These are phyloP conservation scores for Xylariaceae sp. DNA, from an alignment of 2,329 filamentous ascomycete genomes.

Conservation along the genomic window DNA sequence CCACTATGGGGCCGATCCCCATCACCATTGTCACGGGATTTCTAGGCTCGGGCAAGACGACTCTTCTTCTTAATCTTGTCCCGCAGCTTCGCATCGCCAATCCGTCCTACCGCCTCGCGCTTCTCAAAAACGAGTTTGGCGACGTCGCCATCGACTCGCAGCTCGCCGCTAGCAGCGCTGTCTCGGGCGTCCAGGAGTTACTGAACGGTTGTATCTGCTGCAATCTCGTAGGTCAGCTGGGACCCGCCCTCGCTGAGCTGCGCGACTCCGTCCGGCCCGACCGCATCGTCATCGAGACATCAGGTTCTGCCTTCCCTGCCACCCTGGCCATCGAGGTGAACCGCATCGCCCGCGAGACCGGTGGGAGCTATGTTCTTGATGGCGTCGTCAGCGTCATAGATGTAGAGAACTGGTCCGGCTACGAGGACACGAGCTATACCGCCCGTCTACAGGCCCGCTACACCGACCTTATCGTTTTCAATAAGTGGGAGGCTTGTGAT, in stretches of 20 bases:
- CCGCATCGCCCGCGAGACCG: constrained; percentile 65
- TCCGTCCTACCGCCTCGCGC: constrained; percentile 76
- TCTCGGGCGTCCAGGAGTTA: constrained; percentile 86
- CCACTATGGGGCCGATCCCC: constrained; percentile 64
- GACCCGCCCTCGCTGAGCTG: constrained; percentile 73
- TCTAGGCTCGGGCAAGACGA: constrained; percentile 93
- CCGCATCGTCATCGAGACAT: constrained; percentile 91
- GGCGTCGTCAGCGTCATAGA: constrained; percentile 88
- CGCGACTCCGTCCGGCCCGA: constrained; percentile 59
- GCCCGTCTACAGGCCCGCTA: constrained; percentile 84
- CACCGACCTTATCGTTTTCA: constrained; percentile 86
- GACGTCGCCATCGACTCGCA: constrained; percentile 91
- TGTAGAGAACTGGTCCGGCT: constrained; percentile 91
- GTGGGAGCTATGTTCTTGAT: constrained; percentile 67
- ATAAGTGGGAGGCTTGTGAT: constrained; percentile 80
- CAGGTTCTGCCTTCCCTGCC: constrained; percentile 80
- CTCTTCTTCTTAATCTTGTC: constrained; percentile 87
- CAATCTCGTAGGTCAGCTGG: constrained; percentile 90
- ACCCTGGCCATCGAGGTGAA: constrained; percentile 91
- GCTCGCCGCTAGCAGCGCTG: constrained; percentile 74
- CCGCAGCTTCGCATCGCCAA: constrained; percentile 77
- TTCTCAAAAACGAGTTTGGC: constrained; percentile 98
- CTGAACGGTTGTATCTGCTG: constrained; percentile 99
- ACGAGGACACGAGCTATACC: constrained; percentile 86
- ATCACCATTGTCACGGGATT: constrained; percentile 97